These are phyloP conservation scores for Phytophthora fragariaefolia DNA, from an alignment of 352 stramenopile species.

Conservation along the genomic window DNA sequence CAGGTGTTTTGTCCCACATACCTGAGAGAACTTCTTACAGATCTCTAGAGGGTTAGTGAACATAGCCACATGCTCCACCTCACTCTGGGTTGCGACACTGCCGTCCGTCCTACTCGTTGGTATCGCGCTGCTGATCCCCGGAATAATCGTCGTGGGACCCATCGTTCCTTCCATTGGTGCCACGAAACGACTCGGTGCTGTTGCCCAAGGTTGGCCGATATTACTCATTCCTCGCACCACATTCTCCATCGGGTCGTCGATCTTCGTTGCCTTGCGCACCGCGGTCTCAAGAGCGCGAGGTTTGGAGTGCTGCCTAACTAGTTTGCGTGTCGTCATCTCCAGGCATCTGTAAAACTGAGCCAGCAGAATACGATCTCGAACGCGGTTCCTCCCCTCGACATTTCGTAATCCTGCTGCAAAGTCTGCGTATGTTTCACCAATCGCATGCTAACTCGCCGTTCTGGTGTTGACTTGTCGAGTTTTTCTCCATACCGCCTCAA, in stretches of 20 bases:
- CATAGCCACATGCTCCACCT: background rate
- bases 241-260: conserved; percentile 2
- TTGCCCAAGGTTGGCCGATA: background rate
- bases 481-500: conserved; percentile 3
- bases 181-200: background rate
- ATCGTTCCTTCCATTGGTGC: background rate
- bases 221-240: conserved; percentile 3
- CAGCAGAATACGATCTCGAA: background rate
- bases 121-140: background rate
- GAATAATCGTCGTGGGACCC: background rate
- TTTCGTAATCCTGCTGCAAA: background rate
- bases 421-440: background rate
- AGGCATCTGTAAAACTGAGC: conserved; percentile 5
- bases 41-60: no score
- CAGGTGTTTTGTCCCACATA: no score
- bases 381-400: background rate
- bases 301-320: background rate
- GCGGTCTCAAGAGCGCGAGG: background rate
- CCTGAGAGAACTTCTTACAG: no score
- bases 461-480: background rate
- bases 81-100: background rate
- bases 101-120: background rate
- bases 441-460: background rate
- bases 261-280: background rate
- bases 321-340: background rate